Evolutionary conservation across 2,329 filamentous ascomycete species (phyloP).

Genomic region (Hawksworthiomyces lignivorus): DNA sequence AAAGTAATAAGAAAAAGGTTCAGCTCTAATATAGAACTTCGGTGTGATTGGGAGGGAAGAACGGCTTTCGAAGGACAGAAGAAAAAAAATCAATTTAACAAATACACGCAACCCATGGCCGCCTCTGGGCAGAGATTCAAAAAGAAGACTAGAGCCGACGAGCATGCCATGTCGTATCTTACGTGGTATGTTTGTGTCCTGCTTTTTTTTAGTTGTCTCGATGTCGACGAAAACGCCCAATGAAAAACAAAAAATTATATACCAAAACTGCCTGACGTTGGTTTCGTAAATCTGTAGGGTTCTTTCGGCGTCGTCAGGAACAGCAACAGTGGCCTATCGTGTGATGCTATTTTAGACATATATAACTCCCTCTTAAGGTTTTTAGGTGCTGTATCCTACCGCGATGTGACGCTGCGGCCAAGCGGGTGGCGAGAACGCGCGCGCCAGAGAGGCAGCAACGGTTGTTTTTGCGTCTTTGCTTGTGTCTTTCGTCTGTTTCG

Average conservation of each 20-base stretch:
- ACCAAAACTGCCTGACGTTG: too few relatives aligned
- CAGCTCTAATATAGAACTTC: background rate
- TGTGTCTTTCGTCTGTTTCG: background rate
- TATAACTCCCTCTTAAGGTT: background rate
- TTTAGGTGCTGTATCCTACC: too few relatives aligned
- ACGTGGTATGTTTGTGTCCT: too few relatives aligned
- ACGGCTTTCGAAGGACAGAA: background rate
- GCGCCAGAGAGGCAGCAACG: background rate
- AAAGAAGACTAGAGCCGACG: too few relatives aligned
- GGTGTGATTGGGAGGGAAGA: background rate
- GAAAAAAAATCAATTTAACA: background rate
- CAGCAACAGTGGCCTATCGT: background rate
- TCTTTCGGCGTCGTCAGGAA: too few relatives aligned
- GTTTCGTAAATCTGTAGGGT: too few relatives aligned
- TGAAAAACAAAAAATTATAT: too few relatives aligned
- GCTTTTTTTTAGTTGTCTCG: too few relatives aligned
- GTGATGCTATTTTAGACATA: background rate
- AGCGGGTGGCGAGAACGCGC: slow-evolving; percentile 7
- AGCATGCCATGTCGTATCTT: too few relatives aligned
- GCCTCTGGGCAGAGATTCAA: too few relatives aligned
- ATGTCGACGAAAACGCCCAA: too few relatives aligned
- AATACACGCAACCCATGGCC: too few relatives aligned
- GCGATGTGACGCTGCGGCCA: slow-evolving; percentile 4
- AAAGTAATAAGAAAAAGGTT: background rate
- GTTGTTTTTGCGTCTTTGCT: background rate